Evolutionary conservation across 768 basidiomycete genomes (phyloP), one percentile per base, ranked within the genome.

Genomic region (Termitomyces heimii): DNA sequence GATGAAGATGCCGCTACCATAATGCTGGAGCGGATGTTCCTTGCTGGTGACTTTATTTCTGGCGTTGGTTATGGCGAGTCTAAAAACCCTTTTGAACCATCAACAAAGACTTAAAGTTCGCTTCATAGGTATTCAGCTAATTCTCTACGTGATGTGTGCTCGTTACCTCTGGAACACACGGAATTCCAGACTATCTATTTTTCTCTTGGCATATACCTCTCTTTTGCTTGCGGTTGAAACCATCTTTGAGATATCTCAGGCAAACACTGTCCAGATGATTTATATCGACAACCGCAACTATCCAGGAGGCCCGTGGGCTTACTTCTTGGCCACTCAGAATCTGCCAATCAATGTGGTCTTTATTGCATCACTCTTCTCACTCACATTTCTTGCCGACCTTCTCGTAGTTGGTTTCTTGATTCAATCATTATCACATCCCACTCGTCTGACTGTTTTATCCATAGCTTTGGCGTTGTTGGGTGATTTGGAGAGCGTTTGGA

Each of bases 391-490:
- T 45, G 72, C 70, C 18, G 77, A 78, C 56, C 59, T 75, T 10
- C 69, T 80, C 5, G 71, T 79, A 63, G 77, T 77, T 54, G 62
- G 73, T 51, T 22, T 31, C 37, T 42, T 31, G n/a, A n/a, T 20
- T 32, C 10, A 1, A 32, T 44, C 22, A n/a, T 56, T 24, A 22
- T 43, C 22, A 34, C 29, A 18, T 22, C 24, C 13, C n/a, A 14
- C 52, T 53, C 13, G 20, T 20, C 42, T 44, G n/a, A 54, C 22
- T 32, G n/a, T 5, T 29, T 26, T 13, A 5, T 29, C 47, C 18
- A 12, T 58, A 76, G 77, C 64, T 79, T 31, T 79, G 77, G 77
- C 67, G 77, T 20, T 79, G 78, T 60, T 76, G 73, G 70, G 71
- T 79, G 14, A 76, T 79, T 24, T 80, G 77, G 75, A 66, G 68